Conservation (phyloP, 169 alveolate genomes). For the Plasmodium blacklocki region DNA sequence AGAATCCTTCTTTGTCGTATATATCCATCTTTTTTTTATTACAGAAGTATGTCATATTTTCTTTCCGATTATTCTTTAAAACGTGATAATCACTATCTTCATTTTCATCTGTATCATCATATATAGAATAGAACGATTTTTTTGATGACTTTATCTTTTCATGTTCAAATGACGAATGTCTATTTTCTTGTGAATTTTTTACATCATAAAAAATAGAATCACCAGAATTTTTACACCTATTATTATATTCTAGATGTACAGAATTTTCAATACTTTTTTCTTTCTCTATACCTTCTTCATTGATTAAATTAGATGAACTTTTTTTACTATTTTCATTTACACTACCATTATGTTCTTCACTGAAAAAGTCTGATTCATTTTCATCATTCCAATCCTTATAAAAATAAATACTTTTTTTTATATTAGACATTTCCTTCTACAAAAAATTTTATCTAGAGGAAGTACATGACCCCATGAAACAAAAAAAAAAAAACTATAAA, state of each 20-base stretch:
- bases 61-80: constrained; percentile 1
- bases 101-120: constrained; percentile 57
- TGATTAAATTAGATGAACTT: neutral
- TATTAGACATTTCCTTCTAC: constrained; percentile 5
- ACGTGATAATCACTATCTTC: constrained; percentile 35
- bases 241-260: constrained; percentile 4
- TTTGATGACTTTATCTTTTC: constrained; percentile 20
- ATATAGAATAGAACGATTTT: constrained; percentile 58
- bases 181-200: constrained; percentile 21
- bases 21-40: constrained; percentile 19
- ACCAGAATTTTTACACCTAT: constrained; percentile 5
- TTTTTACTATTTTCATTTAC: neutral
- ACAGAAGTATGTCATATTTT: neutral
- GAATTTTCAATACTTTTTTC: neutral
- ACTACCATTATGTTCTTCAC: constrained; percentile 20
- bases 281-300: neutral
- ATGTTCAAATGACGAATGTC: neutral
- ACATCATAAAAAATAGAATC: constrained; percentile 51
- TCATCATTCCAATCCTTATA: constrained; percentile 35
- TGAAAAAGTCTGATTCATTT: neutral
- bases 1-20: constrained; percentile 30
- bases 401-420: constrained; percentile 25
- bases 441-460: too few relatives aligned
- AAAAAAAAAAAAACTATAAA: too few relatives aligned
- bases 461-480: too few relatives aligned